Evolutionary conservation across 1,139 yeast genomes (phyloP), one percentile per base, ranked within the genome.

Genomic region (Kodamaea sp.): DNA sequence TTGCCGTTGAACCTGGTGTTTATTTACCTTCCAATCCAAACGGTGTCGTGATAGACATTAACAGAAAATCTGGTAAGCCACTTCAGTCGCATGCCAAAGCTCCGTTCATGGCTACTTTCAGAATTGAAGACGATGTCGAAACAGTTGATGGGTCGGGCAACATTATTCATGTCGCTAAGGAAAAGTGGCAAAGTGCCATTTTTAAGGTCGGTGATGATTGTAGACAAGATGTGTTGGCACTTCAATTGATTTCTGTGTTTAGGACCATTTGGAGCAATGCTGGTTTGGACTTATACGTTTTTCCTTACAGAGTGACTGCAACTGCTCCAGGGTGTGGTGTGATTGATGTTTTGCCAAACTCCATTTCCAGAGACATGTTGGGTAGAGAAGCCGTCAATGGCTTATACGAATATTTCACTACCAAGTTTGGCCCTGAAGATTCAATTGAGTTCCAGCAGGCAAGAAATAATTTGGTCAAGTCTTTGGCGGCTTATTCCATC

Each of bases 261-360:
- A 76, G 96, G 50, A 81, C 94, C 32, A 87, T 94, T 39, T 94
- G 96, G 94, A 77, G 80, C 46, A 75, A 77, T 45, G 80, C 88
- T 9, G 97, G 97, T 1, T 70, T 94, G 42, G 97, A 92, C 57
- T 74, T 92, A 31, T 94, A 76, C 59, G 95, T 92, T 21, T 94
- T 78, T 64, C 98, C 99, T 1, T 77, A 94, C 61, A 71, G 97
- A 46, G 98, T 94, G 14, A 90, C 97, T 0, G 98, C 99, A 1
- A 92, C 99, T 5, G 97, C 96, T 1, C 97, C 98, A 1, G 98
- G 99, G 1, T 89, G 97, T 66, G 99, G 99, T 60, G 95, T 94
- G 28, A 92, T 94, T 66, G 99, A 94, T 57, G 98, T 94, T 24
- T 73, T 94, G 46, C 98, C 98, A 22, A 87, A 90, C 57, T 82